A percentile compares a stretch with the other conserved stretches of the same genome.
phyloP scores from a whole-genome alignment of 1,284 basidiomycete species.

The Naganishia albida region DNA sequence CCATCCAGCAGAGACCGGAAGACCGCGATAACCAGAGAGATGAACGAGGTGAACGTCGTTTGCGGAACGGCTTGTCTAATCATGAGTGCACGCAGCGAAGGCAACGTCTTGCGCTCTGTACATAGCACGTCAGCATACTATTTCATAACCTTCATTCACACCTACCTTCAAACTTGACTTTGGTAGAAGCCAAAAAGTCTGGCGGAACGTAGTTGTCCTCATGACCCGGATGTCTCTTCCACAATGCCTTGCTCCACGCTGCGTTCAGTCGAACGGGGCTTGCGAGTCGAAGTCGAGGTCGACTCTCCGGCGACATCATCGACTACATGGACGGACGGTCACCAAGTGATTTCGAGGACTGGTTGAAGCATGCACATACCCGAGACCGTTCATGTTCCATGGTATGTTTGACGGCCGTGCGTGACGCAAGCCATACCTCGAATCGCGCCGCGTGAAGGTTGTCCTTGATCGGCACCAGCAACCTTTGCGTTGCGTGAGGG shows the following conservation, averaged over 20 bases:
- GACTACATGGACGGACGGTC: no score
- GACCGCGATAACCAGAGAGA: constrained; percentile 77
- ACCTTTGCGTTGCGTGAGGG: no score
- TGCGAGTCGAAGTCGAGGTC: not conserved
- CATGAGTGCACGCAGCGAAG: constrained; percentile 68
- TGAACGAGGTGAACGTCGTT: constrained; percentile 57
- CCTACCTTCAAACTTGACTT: constrained; percentile 46
- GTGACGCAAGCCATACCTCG: constrained; percentile 6
- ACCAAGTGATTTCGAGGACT: no score
- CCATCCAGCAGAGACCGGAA: constrained; percentile 72
- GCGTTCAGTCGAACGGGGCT: constrained; percentile 1
- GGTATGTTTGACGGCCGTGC: not conserved
- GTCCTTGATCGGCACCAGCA: no score
- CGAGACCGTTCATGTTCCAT: constrained; percentile 9
- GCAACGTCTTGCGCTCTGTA: constrained; percentile 40
- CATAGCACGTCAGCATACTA: not conserved
- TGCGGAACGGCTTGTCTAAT: constrained; percentile 74
- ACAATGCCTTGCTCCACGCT: constrained; percentile 78
- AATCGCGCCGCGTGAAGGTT: no score
- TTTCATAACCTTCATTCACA: not conserved
- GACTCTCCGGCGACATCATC: no score
- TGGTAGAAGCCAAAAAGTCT: constrained; percentile 74
- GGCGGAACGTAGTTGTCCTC: constrained; percentile 83
- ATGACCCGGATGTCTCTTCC: constrained; percentile 68
- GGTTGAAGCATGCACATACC: not conserved